Conservation (phyloP, 805 yeast species). For the Saturnispora halmiae region DNA sequence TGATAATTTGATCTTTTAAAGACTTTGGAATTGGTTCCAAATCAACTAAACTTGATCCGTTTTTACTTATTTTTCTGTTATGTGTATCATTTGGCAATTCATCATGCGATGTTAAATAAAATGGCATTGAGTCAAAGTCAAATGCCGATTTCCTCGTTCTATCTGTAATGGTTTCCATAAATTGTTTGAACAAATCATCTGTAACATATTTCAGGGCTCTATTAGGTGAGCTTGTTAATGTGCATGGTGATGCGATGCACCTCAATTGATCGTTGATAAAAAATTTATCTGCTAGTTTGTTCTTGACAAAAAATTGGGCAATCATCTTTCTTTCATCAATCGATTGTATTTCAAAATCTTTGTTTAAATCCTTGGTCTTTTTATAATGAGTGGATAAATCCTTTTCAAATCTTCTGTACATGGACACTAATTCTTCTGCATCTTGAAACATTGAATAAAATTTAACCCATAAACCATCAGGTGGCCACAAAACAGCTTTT, state of each 20-base stretch:
- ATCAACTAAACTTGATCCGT: constrained; percentile 15
- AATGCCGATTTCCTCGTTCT: constrained; percentile 47
- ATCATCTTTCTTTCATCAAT: constrained; percentile 21
- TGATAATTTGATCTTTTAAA: constrained; percentile 15
- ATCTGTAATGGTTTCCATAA: constrained; percentile 45
- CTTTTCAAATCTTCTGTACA: constrained; percentile 40
- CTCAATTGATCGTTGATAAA: constrained; percentile 27
- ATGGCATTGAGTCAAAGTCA: constrained; percentile 33
- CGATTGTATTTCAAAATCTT: constrained; percentile 24
- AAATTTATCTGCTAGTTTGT: constrained; percentile 20
- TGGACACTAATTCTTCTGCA: constrained; percentile 35
- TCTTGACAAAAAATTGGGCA: constrained; percentile 22
- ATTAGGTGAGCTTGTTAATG: constrained; percentile 18
- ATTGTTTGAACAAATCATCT: constrained; percentile 37
- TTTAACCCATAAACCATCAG: constrained; percentile 57
- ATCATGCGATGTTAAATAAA: constrained; percentile 23
- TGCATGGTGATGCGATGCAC: constrained; percentile 31
- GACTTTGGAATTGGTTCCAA: constrained; percentile 24
- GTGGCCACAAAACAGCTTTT: constrained; percentile 75
- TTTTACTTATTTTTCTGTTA: constrained; percentile 12
- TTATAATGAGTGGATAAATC: constrained; percentile 26
- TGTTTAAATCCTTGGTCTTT: constrained; percentile 11
- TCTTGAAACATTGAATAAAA: constrained; percentile 55
- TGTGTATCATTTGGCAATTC: constrained; percentile 9
- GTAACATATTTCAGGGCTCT: constrained; percentile 21